Evolutionary conservation across 768 basidiomycete species (phyloP).

Genomic region (Lactarius vividus): DNA sequence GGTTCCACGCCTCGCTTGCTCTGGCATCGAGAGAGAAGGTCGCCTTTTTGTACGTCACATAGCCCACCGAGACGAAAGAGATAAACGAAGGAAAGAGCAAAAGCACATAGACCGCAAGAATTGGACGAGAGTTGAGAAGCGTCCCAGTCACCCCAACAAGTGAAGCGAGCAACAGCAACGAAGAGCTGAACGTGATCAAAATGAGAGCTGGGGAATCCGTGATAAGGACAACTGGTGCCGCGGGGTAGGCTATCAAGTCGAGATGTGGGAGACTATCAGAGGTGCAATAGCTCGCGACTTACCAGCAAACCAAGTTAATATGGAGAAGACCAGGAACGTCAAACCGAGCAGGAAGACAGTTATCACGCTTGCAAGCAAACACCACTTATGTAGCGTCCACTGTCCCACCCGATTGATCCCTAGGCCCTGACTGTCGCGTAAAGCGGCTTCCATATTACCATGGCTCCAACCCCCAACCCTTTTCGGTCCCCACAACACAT

Average conservation of each 20-base stretch:
- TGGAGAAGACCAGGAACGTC: slow-evolving; percentile 47
- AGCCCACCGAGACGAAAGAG: slow-evolving; percentile 58
- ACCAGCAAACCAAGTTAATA: slow-evolving; percentile 63
- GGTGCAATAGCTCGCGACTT: slow-evolving; percentile 26
- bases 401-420: slow-evolving; percentile 40
- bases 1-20: slow-evolving; percentile 65
- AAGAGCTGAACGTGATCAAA: slow-evolving; percentile 56
- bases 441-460: slow-evolving; percentile 22
- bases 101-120: slow-evolving; percentile 64
- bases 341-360: slow-evolving; percentile 55
- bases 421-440: slow-evolving; percentile 38
- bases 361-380: slow-evolving; percentile 51
- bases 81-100: slow-evolving; percentile 64
- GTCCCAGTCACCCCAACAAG: slow-evolving; percentile 59
- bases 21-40: slow-evolving; percentile 63
- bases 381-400: slow-evolving; percentile 70
- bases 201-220: slow-evolving; percentile 55
- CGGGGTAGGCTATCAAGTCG: slow-evolving; percentile 47
- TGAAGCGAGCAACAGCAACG: slow-evolving; percentile 54
- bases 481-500: slow-evolving; percentile 15
- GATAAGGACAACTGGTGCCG: slow-evolving; percentile 61
- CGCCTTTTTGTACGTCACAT: slow-evolving; percentile 59
- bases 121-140: slow-evolving; percentile 63
- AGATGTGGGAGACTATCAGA: slow-evolving; percentile 1
- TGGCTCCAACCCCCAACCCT: slow-evolving; percentile 17